phyloP scores from a whole-genome alignment of 179 eudicot genomes.

The Vitellaria paradoxa region DNA sequence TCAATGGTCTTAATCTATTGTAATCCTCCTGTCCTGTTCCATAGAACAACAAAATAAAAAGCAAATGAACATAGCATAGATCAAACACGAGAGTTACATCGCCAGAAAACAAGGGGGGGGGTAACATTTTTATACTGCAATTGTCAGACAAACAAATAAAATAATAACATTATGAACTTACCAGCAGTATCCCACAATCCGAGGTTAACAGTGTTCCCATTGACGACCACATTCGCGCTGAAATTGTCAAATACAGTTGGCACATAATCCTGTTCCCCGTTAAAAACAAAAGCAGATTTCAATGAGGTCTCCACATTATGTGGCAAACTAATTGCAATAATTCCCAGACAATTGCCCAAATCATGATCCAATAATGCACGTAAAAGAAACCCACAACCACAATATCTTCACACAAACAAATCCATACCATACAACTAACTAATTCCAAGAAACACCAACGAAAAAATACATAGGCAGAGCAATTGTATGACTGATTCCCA shows the following conservation, averaged over 20 bases:
- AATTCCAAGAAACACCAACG: not conserved
- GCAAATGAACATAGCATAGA: not conserved
- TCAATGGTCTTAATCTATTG: constrained; percentile 68
- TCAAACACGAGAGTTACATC: not conserved
- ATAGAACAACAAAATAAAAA: constrained; percentile 1
- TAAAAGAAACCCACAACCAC: not conserved
- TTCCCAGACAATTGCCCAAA: not conserved
- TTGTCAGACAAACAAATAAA: not conserved
- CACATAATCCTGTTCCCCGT: constrained; percentile 60
- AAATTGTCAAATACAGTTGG: constrained; percentile 80
- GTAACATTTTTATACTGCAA: not conserved
- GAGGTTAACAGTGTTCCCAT: constrained; percentile 63
- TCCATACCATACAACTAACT: not conserved
- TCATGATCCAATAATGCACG: not conserved
- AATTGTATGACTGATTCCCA: not conserved
- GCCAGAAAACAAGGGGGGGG: not conserved
- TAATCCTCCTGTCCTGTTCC: constrained; percentile 70
- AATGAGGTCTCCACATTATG: not conserved
- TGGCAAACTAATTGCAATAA: not conserved
- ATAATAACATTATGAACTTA: constrained; percentile 16
- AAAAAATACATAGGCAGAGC: no score
- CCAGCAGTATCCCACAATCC: constrained; percentile 89
- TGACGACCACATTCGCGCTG: constrained; percentile 75
- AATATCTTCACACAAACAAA: not conserved
- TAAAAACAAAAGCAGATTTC: not conserved